Conservation (phyloP, 106 monocot species). For the Dioscorea zingiberensis region DNA sequence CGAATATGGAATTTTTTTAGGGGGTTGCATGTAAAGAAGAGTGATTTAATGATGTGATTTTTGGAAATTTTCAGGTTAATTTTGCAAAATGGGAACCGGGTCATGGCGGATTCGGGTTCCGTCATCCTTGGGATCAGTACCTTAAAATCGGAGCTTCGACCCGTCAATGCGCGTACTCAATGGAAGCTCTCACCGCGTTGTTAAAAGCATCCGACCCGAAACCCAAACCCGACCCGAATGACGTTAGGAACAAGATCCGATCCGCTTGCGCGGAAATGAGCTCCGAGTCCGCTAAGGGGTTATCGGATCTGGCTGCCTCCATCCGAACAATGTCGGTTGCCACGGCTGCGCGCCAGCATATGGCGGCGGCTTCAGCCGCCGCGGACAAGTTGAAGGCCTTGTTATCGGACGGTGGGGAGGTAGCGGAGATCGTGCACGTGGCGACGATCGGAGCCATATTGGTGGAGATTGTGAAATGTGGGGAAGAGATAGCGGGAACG, state of each 20-base stretch:
- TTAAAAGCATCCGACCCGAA: not conserved
- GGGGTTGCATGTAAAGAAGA: too few species aligned
- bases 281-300: slow-evolving; percentile 33
- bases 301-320: slow-evolving; percentile 32
- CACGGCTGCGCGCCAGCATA: slow-evolving; percentile 3
- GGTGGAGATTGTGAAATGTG: slow-evolving; percentile 29
- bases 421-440: slow-evolving; percentile 19
- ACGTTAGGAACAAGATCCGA: not conserved
- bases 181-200: slow-evolving; percentile 36
- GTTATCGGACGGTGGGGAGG: slow-evolving; percentile 4
- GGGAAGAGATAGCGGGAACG: slow-evolving; percentile 9
- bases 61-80: not conserved
- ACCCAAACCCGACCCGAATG: not conserved
- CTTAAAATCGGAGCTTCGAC: slow-evolving; percentile 36
- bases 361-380: slow-evolving; percentile 16
- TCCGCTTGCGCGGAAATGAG: slow-evolving; percentile 34
- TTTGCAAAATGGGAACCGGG: slow-evolving; percentile 51
- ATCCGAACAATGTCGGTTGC: slow-evolving; percentile 30
- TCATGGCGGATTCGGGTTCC: slow-evolving; percentile 48
- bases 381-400: slow-evolving; percentile 6
- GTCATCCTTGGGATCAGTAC: slow-evolving; percentile 65
- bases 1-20: too few species aligned
- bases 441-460: slow-evolving; percentile 44
- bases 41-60: not conserved
- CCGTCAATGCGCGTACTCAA: slow-evolving; percentile 44